phyloP scores from a whole-genome alignment of 352 stramenopile species.

The Globisporangium rhizosaccharum region DNA sequence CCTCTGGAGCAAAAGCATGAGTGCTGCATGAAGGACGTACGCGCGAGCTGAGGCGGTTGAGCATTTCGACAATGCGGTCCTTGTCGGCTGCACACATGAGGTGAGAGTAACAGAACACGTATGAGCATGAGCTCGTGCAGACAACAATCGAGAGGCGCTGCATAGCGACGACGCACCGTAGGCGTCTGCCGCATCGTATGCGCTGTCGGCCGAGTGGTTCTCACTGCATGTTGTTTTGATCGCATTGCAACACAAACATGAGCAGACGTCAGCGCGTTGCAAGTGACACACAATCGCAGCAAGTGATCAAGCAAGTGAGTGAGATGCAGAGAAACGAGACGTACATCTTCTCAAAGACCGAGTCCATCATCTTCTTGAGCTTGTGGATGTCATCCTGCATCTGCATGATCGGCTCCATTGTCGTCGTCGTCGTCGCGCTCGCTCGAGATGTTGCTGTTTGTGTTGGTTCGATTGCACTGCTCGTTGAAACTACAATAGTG shows the following conservation, averaged over 20 bases:
- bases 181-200: slow-evolving; percentile 71
- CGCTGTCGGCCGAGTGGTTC: slow-evolving; percentile 44
- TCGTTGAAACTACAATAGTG: no score
- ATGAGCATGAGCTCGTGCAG: background rate
- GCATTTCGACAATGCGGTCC: slow-evolving; percentile 83
- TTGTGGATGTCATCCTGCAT: slow-evolving; percentile 91
- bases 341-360: slow-evolving; percentile 83
- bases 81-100: slow-evolving; percentile 52
- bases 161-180: slow-evolving; percentile 36
- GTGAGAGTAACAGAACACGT: background rate
- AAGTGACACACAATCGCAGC: background rate
- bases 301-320: background rate
- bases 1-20: background rate
- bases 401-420: slow-evolving; percentile 88
- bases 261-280: background rate
- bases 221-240: slow-evolving; percentile 23
- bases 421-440: background rate
- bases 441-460: background rate
- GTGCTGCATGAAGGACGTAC: slow-evolving; percentile 21
- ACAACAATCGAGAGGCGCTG: background rate
- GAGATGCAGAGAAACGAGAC: background rate
- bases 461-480: no score
- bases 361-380: slow-evolving; percentile 90
- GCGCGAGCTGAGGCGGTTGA: slow-evolving; percentile 80
- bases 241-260: background rate